These are phyloP conservation scores for Nakazawaea wyomingensis DNA, from an alignment of 805 yeast genomes.

Conservation along the genomic window DNA sequence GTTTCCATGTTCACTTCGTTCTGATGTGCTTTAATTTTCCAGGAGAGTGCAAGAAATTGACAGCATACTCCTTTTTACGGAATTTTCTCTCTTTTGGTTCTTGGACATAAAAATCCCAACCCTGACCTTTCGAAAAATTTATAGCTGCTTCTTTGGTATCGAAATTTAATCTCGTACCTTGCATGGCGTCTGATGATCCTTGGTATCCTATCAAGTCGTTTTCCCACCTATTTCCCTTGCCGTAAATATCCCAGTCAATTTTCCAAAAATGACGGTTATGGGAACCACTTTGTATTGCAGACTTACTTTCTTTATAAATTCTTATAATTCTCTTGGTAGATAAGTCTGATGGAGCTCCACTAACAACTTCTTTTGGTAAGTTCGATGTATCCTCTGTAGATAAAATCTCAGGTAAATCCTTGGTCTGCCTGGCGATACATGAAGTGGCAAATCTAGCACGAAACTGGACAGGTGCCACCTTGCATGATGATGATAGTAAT, in stretches of 20 bases:
- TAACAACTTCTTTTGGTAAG: constrained; percentile 50
- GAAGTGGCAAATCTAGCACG: not conserved
- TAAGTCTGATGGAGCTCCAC: constrained; percentile 75
- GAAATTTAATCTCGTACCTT: constrained; percentile 71
- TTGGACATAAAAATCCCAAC: constrained; percentile 78
- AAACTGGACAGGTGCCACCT: not conserved
- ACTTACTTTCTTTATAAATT: constrained; percentile 69
- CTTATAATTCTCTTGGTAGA: constrained; percentile 61
- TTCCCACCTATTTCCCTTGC: constrained; percentile 81
- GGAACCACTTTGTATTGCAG: constrained; percentile 75
- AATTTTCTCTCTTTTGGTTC: constrained; percentile 75
- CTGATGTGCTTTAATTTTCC: constrained; percentile 76
- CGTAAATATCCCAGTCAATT: constrained; percentile 77
- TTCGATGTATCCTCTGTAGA: constrained; percentile 21
- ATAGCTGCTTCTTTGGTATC: constrained; percentile 73
- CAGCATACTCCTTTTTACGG: constrained; percentile 68
- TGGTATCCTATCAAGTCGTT: constrained; percentile 86
- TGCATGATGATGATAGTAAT: not conserved
- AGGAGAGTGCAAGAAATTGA: constrained; percentile 62
- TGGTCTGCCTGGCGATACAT: not conserved
- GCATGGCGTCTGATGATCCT: constrained; percentile 74
- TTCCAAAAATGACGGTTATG: constrained; percentile 58
- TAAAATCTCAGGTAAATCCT: constrained; percentile 10
- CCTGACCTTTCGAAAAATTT: constrained; percentile 76
- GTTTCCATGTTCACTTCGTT: constrained; percentile 60